A percentile compares a stretch with the other conserved stretches of the same genome.
Conservation (phyloP, 805 yeast species). For the Candida hispaniensis region DNA sequence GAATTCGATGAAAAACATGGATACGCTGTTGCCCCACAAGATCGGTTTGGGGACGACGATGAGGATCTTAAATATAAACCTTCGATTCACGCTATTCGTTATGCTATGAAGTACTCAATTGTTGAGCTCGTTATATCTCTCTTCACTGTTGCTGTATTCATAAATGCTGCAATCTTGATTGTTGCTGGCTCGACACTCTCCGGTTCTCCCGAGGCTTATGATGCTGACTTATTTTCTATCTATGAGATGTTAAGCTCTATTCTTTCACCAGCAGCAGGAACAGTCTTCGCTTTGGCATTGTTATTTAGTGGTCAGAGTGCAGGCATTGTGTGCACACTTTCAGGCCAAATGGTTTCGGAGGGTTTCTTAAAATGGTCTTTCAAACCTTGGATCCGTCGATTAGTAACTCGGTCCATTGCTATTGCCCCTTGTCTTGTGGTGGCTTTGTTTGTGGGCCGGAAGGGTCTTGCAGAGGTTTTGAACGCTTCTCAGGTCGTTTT, state of each 20-base stretch:
- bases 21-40: constrained; percentile 25
- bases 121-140: constrained; percentile 74
- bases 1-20: constrained; percentile 60
- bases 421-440: constrained; percentile 75
- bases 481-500: constrained; percentile 78
- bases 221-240: constrained; percentile 75
- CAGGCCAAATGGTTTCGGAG: constrained; percentile 89
- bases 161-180: constrained; percentile 77
- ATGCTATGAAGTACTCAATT: constrained; percentile 69
- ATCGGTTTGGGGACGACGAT: constrained; percentile 19
- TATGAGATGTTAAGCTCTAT: constrained; percentile 59
- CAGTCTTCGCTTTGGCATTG: constrained; percentile 80
- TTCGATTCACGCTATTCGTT: constrained; percentile 66
- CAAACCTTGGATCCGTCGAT: constrained; percentile 70
- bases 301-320: constrained; percentile 91
- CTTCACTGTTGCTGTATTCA: constrained; percentile 83
- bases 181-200: constrained; percentile 83
- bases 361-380: constrained; percentile 76
- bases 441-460: constrained; percentile 63
- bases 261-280: constrained; percentile 76
- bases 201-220: constrained; percentile 49
- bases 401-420: constrained; percentile 74
- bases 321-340: constrained; percentile 85
- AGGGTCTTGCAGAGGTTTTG: constrained; percentile 59
- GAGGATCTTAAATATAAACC: constrained; percentile 43